Base-by-base conservation (phyloP, 2,329 filamentous ascomycete species). In the Apiospora marii region DNA sequence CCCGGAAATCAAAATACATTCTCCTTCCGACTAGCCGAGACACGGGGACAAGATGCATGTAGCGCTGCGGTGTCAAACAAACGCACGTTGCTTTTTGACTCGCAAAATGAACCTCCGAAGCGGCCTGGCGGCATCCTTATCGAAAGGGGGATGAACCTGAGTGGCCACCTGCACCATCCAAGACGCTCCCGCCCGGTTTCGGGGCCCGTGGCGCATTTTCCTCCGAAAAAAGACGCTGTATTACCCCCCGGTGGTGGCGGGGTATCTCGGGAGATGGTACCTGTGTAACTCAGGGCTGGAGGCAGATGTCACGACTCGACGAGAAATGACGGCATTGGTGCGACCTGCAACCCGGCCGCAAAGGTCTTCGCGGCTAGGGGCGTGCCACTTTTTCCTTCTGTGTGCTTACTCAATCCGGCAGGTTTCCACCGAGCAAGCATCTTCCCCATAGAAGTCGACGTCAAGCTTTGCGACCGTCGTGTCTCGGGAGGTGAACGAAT, bases 391-490 rank as follows among this genome's bases (percentile, higher is more conserved):
- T 61, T 61, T 61, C 19, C 6, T 61, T 61, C 30, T 61, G 7
- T n/a, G 4, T 22, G 22, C 53, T 61, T 61, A 61, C 53, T 64
- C 58, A 34, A 64, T 61, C 22, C 16, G 58, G 58, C 19, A 41
- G 58, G 58, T 64, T 64, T 41, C 58, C 58, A 64, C 58, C 58
- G 34, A 64, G 58, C 58, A 64, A 34, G 53, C 53, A 58, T 58
- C 30, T 58, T 58, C 53, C 53, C 53, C 53, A 58, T 30, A 58
- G 27, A 53, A 14, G 51, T 30, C 24, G n/a, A 27, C 14, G 51
- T 53, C 51, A 53, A 61, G 53, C 53, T 61, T 61, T 61, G 53
- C 53, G 30, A 61, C 53, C 53, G 53, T 61, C 53, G 53, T 61
- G 7, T 37, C 4, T 37, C 53, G 53, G 30, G 27, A 22, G 22